Percentiles rank a stretch among this genome's conserved stretches.
These are phyloP conservation scores for Flaveria trinervia DNA, from an alignment of 129 eudicot genomes.

Conservation along the genomic window DNA sequence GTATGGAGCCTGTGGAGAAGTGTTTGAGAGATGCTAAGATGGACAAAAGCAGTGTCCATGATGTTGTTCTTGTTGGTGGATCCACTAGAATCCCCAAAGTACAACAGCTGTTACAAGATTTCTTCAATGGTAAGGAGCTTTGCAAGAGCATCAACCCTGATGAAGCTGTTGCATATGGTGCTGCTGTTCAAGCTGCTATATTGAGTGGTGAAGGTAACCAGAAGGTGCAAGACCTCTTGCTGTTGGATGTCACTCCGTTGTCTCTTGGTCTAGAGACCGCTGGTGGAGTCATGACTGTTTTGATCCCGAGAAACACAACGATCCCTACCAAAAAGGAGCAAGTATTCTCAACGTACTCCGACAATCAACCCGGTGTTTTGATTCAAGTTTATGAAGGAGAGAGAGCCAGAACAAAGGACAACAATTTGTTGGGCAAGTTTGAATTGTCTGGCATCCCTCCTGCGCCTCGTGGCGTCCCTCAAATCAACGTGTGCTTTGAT, in stretches of 20 bases:
- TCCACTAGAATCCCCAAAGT: conserved; percentile 6
- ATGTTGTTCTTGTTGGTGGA: conserved; percentile 14
- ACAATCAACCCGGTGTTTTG: background rate
- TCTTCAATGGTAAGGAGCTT: conserved; percentile 10
- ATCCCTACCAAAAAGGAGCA: background rate
- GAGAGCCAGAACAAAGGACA: conserved; percentile 5
- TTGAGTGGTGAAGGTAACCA: conserved; percentile 12
- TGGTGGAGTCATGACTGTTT: conserved; percentile 9
- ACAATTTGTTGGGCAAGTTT: conserved; percentile 2
- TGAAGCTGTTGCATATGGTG: conserved; percentile 11
- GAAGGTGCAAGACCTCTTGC: conserved; percentile 5
- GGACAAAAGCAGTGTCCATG: conserved; percentile 3
- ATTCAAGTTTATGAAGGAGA: background rate
- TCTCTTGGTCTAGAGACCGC: conserved; percentile 1
- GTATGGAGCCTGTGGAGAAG: conserved; percentile 17
- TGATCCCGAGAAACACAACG: conserved; percentile 3
- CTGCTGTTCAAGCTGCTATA: background rate
- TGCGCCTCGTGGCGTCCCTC: background rate
- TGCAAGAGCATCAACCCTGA: conserved; percentile 13
- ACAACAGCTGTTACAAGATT: conserved; percentile 10
- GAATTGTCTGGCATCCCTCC: background rate
- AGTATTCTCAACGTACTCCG: background rate
- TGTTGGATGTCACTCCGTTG: conserved; percentile 8
- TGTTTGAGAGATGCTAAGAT: conserved; percentile 14
- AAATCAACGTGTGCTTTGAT: background rate